Evolutionary conservation across 495 filamentous ascomycete genomes (phyloP), one percentile per base, ranked within the genome.

Genomic region (Halenospora varia): DNA sequence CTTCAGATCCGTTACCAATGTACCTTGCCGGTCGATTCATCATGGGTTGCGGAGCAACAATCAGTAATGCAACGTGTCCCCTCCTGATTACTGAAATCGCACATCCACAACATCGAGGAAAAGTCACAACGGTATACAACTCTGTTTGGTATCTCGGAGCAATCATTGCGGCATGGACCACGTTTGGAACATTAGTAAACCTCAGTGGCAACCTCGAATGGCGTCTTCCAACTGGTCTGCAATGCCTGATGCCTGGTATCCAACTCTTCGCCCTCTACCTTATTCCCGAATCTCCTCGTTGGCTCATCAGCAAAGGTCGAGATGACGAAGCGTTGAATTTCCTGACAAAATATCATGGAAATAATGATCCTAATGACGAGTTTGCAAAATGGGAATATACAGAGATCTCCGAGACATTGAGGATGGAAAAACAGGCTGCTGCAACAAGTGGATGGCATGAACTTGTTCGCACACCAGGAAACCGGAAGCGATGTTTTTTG

Each of bases 401-500:
- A 44, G 69, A 68, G 61, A 70, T 67, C 47, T 24, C 20, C 2
- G 24, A 17, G 13, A 26, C 55, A 17, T 35, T 57, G 17, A n/a
- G 17, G 4, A 24, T 54, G 2, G 50, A 54, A 10, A 55, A 51
- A 39, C 22, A 25, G 10, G 50, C 54, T 24, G 51, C 10, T 6
- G 25, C 2, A 2, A 54, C 25, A 13, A 39, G n/a, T 13, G 56
- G 25, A 23, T 56, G 39, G 29, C 19, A 39, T 17, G 55, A 57
- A 45, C 44, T 60, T 19, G n/a, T 60, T 17, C 25, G 39, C 6
- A 62, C 53, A 13, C 41, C 46, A 10, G 59, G 53, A 40, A 81
- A 80, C 61, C 68, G 74, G 15, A 77, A 74, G 72, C 69, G 76
- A 0, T 62, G 80, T 22, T 71, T 75, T 20, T 76, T 79, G 53